Base-by-base conservation (phyloP, 768 basidiomycete genomes). In the Kwoniella europaea region DNA sequence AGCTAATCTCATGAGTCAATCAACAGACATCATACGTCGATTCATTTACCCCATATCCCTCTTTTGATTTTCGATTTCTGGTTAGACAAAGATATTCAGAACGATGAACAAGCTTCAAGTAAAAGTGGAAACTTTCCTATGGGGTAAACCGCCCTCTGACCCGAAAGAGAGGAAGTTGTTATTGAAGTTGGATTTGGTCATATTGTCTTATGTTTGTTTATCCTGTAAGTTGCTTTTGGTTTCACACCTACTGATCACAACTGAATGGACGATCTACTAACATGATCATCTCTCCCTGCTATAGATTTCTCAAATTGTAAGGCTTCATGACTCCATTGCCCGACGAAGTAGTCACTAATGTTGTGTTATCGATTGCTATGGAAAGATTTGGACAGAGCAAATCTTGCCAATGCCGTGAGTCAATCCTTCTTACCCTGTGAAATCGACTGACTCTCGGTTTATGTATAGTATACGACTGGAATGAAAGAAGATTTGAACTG, bases 181-280 rank as follows among this genome's bases (percentile, higher is more conserved):
- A 46, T 41, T 72, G 24, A 70, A 76, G 71, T 20, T 77, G 52
- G 74, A 75, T 50, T 22, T 65, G 27, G 71, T 74, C 56, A 74
- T 77, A 44, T 43, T 77, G 46, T 70, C 71, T 27, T 77, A 75
- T 63, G 71, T 73, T 62, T 77, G 76, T 53, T 59, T 77, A 22
- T 71, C 74, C 3, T 74, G 73, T 74, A 35, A 68, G 71, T 68
- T 35, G 35, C 35, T 35, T 35, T 35, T 35, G 35, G 6, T 35
- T 35, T 35, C 6, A 35, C 35, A 35, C 35, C 35, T 5, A 35
- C 35, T 57, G 1, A 10, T 24, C 58, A 29, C 24, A 35, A n/a
- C 10, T 59, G 55, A 57, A 57, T 22, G 10, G 5, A 35, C 20
- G 16, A 52, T 16, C 13, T 1, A 15, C 50, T 52, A 52, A 52